These are phyloP conservation scores for Heliosperma pusillum DNA, from an alignment of 148 eudicot genomes.

Conservation along the genomic window DNA sequence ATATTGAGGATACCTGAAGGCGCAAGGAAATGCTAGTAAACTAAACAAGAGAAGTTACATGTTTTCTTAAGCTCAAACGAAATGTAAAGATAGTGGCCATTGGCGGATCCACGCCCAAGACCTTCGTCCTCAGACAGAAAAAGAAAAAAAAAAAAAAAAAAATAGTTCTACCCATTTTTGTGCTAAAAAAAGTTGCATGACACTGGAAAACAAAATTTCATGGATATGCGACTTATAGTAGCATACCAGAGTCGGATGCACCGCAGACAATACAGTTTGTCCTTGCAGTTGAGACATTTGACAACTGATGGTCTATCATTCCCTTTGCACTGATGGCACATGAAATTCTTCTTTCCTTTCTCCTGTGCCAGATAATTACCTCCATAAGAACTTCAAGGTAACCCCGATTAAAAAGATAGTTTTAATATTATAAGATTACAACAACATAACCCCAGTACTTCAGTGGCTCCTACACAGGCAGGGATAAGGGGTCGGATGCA, in stretches of 20 bases:
- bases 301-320: slow-evolving; percentile 51
- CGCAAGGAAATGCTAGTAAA: slow-evolving; percentile 5
- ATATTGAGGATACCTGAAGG: slow-evolving; percentile 56
- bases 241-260: slow-evolving; percentile 71
- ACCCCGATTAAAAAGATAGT: not conserved
- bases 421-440: too few species aligned
- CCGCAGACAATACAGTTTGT: slow-evolving; percentile 49
- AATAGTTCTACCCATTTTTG: not conserved
- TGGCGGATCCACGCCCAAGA: not conserved
- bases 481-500: too few species aligned
- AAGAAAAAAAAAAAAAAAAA: too few species aligned
- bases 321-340: slow-evolving; percentile 72
- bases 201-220: not conserved
- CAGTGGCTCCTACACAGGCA: too few species aligned
- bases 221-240: slow-evolving; percentile 2
- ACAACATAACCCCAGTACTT: too few species aligned
- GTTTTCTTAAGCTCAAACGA: slow-evolving; percentile 4
- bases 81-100: slow-evolving; percentile 7
- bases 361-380: slow-evolving; percentile 28
- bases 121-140: too few species aligned
- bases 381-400: not conserved
- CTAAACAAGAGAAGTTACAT: not conserved
- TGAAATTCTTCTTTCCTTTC: slow-evolving; percentile 20
- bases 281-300: slow-evolving; percentile 56
- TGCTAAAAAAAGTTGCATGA: not conserved